Conservation (phyloP, 306 rosid species). For the Myrica gale region DNA sequence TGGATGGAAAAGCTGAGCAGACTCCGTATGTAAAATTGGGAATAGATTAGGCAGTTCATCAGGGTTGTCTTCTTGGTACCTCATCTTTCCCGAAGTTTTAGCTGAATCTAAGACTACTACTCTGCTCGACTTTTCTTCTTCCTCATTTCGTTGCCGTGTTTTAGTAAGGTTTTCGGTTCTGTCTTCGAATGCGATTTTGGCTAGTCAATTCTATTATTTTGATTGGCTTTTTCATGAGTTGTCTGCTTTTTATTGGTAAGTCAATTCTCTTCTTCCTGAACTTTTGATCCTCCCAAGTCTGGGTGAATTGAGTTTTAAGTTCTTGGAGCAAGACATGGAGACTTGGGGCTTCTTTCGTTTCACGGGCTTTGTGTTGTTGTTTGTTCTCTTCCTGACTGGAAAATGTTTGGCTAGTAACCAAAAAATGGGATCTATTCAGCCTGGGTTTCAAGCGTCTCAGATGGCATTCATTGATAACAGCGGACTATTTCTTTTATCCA, state of each 20-base stretch:
- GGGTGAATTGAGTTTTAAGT: background rate
- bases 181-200: background rate
- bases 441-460: constrained; percentile 53
- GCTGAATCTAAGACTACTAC: background rate
- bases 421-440: constrained; percentile 34
- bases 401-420: constrained; percentile 44
- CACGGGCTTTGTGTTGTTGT: constrained; percentile 25
- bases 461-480: constrained; percentile 62
- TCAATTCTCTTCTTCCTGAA: constrained; percentile 2
- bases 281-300: background rate
- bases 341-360: constrained; percentile 25
- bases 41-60: background rate
- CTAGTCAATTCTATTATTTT: no score
- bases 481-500: constrained; percentile 64
- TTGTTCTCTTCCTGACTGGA: constrained; percentile 26
- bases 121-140: constrained; percentile 5
- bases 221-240: no score
- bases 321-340: constrained; percentile 42
- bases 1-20: background rate
- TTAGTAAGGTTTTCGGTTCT: background rate
- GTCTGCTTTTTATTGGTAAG: constrained; percentile 3
- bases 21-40: background rate
- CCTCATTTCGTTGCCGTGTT: background rate
- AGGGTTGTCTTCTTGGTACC: background rate
- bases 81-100: no score